Conservation (phyloP, 257 asterid genomes). For the Solanum pinnatisectum region DNA sequence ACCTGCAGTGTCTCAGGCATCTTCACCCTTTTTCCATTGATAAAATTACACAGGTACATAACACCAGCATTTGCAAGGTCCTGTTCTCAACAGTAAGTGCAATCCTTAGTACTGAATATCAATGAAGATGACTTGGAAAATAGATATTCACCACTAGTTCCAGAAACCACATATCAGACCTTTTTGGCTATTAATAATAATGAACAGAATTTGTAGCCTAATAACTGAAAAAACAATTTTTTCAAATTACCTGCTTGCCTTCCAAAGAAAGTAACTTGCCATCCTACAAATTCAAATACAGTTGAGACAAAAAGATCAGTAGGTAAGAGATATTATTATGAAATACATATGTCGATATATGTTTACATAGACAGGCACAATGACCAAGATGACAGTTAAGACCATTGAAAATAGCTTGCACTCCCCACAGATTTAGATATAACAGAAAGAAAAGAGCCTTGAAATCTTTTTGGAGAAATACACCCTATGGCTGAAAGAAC, state of each 20-base stretch:
- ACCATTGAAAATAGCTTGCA: background rate
- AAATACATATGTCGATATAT: background rate
- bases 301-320: background rate
- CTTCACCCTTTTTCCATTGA: constrained; percentile 39
- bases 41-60: constrained; percentile 52
- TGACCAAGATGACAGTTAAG: background rate
- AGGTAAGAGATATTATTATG: background rate
- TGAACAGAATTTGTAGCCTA: background rate
- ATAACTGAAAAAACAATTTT: background rate
- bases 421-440: background rate
- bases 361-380: background rate
- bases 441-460: background rate
- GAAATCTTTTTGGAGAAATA: background rate
- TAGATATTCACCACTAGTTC: background rate
- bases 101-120: background rate
- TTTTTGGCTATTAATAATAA: background rate
- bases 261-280: constrained; percentile 61
- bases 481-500: background rate
- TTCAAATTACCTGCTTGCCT: constrained; percentile 54
- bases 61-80: constrained; percentile 72
- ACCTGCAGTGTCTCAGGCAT: constrained; percentile 74
- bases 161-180: background rate
- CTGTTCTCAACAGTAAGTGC: constrained; percentile 20
- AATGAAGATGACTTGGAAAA: background rate
- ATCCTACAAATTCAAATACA: constrained; percentile 40